These are phyloP conservation scores for Fusarium paranaense DNA, from an alignment of 2,329 filamentous ascomycete genomes.

Conservation along the genomic window DNA sequence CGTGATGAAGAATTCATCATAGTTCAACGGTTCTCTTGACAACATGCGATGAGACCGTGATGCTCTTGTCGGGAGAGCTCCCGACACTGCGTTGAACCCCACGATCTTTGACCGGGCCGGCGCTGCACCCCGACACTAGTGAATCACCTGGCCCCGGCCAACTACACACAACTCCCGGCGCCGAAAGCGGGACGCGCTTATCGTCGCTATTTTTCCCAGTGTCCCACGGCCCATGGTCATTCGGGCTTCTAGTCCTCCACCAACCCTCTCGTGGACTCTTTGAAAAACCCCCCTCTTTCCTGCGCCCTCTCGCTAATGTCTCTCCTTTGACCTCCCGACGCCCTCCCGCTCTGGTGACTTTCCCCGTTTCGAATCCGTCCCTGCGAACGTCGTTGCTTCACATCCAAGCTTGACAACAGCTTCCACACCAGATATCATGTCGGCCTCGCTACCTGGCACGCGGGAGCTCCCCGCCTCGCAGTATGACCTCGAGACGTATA, in stretches of 20 bases:
- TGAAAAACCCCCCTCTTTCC: slow-evolving; percentile 13
- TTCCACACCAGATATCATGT: slow-evolving; percentile 59
- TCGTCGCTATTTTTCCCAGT: slow-evolving; percentile 45
- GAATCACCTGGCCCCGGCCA: slow-evolving; percentile 19
- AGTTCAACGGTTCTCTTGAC: neutral
- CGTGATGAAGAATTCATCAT: neutral
- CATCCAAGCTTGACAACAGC: slow-evolving; percentile 7
- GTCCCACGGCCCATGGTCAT: slow-evolving; percentile 32
- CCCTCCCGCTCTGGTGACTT: neutral
- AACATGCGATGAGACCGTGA: neutral
- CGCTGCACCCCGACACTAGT: slow-evolving; percentile 12
- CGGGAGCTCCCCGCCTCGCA: slow-evolving; percentile 91
- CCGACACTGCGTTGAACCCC: slow-evolving; percentile 32
- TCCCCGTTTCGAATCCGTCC: slow-evolving; percentile 1
- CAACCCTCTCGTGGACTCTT: neutral
- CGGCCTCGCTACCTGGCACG: slow-evolving; percentile 72
- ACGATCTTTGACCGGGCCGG: slow-evolving; percentile 28
- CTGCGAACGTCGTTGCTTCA: slow-evolving; percentile 1
- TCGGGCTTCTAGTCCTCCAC: slow-evolving; percentile 32
- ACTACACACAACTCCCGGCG: slow-evolving; percentile 35
- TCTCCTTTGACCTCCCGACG: slow-evolving; percentile 12
- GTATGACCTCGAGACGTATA: slow-evolving; percentile 93
- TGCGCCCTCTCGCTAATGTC: slow-evolving; percentile 15
- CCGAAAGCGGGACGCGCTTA: slow-evolving; percentile 49
- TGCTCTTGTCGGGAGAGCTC: slow-evolving; percentile 11